Conservation (phyloP, 768 basidiomycete species). For the Hemileccinum rubropunctum region DNA sequence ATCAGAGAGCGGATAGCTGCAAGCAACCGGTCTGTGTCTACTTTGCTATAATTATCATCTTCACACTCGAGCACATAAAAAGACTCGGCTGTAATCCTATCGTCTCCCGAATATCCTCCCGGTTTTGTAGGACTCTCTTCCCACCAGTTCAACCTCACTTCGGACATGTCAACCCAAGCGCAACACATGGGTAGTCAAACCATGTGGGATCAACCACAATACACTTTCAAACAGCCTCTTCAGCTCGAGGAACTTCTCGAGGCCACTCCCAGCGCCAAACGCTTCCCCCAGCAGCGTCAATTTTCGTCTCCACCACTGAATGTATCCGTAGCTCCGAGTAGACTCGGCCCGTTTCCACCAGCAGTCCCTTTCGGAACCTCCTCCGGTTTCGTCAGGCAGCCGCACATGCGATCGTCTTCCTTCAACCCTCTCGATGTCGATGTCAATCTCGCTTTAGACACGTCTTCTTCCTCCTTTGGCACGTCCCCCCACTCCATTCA, state of each 20-base stretch:
- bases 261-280: background rate
- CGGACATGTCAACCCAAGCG: conserved; percentile 23
- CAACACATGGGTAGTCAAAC: conserved; percentile 8
- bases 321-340: background rate
- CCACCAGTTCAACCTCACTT: background rate
- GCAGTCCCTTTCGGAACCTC: conserved; percentile 11
- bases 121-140: background rate
- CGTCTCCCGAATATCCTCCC: conserved; percentile 5
- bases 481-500: conserved; percentile 9
- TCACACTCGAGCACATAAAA: background rate
- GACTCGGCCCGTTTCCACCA: conserved; percentile 13
- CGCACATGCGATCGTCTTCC: conserved; percentile 8
- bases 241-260: conserved; percentile 30
- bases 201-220: conserved; percentile 20
- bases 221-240: conserved; percentile 14
- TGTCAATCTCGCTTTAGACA: conserved; percentile 9
- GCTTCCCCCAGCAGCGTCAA: conserved; percentile 13
- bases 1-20: no score
- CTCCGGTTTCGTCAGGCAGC: conserved; percentile 10
- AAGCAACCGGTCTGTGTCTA: background rate
- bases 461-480: conserved; percentile 13
- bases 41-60: background rate
- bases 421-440: conserved; percentile 10
- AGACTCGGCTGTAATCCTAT: background rate
- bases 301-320: conserved; percentile 1